A percentile compares a stretch with the other conserved stretches of the same genome.
These are phyloP conservation scores for Cylindrotheca closterium DNA, from an alignment of 108 stramenopile genomes.

Conservation along the genomic window DNA sequence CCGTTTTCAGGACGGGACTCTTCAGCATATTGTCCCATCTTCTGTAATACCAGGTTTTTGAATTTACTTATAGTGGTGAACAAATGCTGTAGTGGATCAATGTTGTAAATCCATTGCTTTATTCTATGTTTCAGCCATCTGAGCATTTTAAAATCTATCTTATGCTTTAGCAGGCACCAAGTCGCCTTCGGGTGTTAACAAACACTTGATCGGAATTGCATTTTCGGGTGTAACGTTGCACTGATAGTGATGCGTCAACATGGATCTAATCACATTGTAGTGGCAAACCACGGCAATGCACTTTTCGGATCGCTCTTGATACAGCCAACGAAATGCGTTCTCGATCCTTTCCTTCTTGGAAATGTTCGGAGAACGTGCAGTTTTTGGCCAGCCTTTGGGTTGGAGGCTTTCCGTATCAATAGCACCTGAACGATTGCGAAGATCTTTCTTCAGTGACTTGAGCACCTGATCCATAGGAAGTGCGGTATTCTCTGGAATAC, in stretches of 20 bases:
- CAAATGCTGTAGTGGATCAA: too few species aligned
- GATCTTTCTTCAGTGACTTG: conserved; percentile 2
- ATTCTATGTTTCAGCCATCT: too few species aligned
- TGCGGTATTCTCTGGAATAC: conserved; percentile 20
- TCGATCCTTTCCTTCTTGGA: conserved; percentile 1
- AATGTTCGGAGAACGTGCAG: conserved; percentile 4
- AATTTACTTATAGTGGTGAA: too few species aligned
- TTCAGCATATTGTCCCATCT: too few species aligned
- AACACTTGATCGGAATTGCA: not conserved
- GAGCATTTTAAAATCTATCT: too few species aligned
- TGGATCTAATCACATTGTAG: conserved; percentile 29
- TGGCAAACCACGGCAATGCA: conserved; percentile 42
- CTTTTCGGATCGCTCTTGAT: conserved; percentile 8
- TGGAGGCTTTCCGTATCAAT: not conserved
- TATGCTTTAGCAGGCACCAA: not conserved
- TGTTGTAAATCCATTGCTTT: too few species aligned
- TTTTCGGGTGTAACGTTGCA: not conserved
- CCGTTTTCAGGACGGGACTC: too few species aligned
- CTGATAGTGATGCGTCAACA: too few species aligned
- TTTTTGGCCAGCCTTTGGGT: conserved; percentile 9
- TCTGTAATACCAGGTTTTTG: too few species aligned
- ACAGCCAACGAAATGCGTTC: conserved; percentile 19
- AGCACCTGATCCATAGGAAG: conserved; percentile 15
- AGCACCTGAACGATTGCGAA: not conserved
- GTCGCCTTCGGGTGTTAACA: not conserved